Evolutionary conservation across 176 grass and related monocot species (phyloP).

Genomic region (Raddia distichophylla): DNA sequence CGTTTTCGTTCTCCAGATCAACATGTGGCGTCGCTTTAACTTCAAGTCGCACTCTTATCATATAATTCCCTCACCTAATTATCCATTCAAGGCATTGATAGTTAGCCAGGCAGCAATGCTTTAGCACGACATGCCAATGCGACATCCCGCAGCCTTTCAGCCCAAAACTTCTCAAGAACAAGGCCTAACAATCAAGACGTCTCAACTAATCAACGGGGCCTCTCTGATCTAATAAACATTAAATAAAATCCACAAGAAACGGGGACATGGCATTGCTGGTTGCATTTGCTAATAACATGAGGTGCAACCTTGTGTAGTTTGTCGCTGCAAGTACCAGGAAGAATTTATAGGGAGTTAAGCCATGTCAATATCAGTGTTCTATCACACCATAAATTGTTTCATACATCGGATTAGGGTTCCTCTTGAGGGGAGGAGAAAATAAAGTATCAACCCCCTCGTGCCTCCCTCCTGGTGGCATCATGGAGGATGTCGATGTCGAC

Average conservation of each 20-base stretch:
- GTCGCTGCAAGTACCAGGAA: conserved; percentile 28
- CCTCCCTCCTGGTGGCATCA: conserved; percentile 95
- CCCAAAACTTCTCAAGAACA: conserved; percentile 17
- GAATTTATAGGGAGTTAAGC: neutral
- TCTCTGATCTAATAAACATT: conserved; percentile 21
- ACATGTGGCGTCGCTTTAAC: conserved; percentile 33
- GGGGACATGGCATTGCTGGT: conserved; percentile 1
- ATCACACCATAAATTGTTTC: conserved; percentile 32
- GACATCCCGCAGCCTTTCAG: neutral
- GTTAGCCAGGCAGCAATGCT: neutral
- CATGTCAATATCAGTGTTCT: conserved; percentile 11
- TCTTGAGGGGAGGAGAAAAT: neutral
- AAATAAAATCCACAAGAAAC: conserved; percentile 3
- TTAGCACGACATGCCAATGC: conserved; percentile 15
- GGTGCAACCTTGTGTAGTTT: conserved; percentile 21
- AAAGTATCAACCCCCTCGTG: conserved; percentile 66
- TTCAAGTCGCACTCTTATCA: conserved; percentile 20
- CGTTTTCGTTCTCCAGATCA: neutral
- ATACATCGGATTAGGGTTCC: conserved; percentile 20
- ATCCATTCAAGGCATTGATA: neutral
- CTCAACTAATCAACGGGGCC: conserved; percentile 7
- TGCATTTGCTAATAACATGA: neutral
- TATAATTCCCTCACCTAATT: neutral
- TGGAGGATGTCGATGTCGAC: conserved; percentile 97
- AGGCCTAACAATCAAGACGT: neutral